These are phyloP conservation scores for Leucocoprinus leucothites DNA, from an alignment of 768 basidiomycete species.

Conservation along the genomic window DNA sequence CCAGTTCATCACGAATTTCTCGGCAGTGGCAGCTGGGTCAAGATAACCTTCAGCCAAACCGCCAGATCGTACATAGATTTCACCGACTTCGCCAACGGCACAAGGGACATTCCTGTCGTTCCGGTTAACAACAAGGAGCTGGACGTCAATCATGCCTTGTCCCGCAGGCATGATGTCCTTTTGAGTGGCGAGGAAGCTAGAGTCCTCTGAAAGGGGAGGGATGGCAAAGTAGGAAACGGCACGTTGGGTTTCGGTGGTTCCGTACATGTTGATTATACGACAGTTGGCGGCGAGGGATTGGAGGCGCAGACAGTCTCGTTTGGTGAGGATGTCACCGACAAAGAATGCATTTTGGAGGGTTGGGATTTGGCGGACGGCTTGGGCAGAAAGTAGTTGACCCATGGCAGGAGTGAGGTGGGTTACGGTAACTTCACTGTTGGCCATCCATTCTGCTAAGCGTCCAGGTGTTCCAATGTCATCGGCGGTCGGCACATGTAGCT, in stretches of 20 bases:
- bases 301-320: slow-evolving; percentile 93
- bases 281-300: slow-evolving; percentile 92
- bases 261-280: slow-evolving; percentile 98
- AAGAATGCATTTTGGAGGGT: slow-evolving; percentile 91
- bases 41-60: slow-evolving; percentile 95
- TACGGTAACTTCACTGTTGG: slow-evolving; percentile 83
- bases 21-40: slow-evolving; percentile 73
- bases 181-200: slow-evolving; percentile 88
- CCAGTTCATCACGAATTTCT: slow-evolving; percentile 97
- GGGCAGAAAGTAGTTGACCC: slow-evolving; percentile 91
- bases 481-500: slow-evolving; percentile 92
- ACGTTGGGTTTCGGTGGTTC: slow-evolving; percentile 98
- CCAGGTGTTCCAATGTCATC: slow-evolving; percentile 98
- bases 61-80: slow-evolving; percentile 96
- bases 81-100: slow-evolving; percentile 94
- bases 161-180: slow-evolving; percentile 99
- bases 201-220: slow-evolving; percentile 77
- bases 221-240: slow-evolving; percentile 97
- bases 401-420: slow-evolving; percentile 98
- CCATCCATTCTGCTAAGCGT: slow-evolving; percentile 98
- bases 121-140: slow-evolving; percentile 94
- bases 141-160: slow-evolving; percentile 96
- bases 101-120: slow-evolving; percentile 81
- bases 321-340: slow-evolving; percentile 98
- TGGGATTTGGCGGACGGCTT: slow-evolving; percentile 81